Evolutionary conservation across 2,329 filamentous ascomycete species (phyloP), one percentile per base, ranked within the genome.

Genomic region (Aureobasidium pullulans): DNA sequence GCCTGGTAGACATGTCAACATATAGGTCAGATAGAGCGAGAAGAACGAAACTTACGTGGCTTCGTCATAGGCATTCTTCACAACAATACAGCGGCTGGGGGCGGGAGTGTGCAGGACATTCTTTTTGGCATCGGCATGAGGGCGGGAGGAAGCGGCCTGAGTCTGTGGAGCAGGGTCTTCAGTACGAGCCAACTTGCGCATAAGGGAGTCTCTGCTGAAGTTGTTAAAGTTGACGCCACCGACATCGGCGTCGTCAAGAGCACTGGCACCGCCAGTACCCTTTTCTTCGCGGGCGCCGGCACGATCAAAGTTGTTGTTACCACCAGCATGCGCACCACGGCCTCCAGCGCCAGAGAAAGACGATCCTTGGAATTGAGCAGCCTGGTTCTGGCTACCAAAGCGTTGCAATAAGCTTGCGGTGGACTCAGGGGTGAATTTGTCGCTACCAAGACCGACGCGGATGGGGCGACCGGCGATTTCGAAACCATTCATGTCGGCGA

Each of bases 401-500:
- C 90, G 90, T 79, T 95, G 90, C 71, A 96, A 80, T 72, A 96
- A 84, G 77, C 90, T 92, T 74, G 90, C 88, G 76, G 90, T 96
- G 76, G 91, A 94, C 79, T 97, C 94, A 71, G 92, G 89, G 76
- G 92, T 97, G 78, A 97, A 97, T 84, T 97, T 97, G 89, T 99
- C 94, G 80, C 96, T 99, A 77, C 94, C 94, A 79, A 99, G 90
- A 76, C 94, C 94, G 75, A 99, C 95, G 72, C 94, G 91, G 74
- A 99, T 97, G 64, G 92, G 91, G 73, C 94, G 92, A 76, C 92
- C 92, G 69, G 94, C 94, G 67, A 99, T 86, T 77, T 97, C 94
- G 78, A 97, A 99, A 65, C 93, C 92, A 76, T 99, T 99, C 93
- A 99, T 96, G 77, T 96, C 96, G 75, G 96, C 91, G 64, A 99